Conservation (phyloP, 2,329 filamentous ascomycete species). For the Colletotrichum tamarilloi region DNA sequence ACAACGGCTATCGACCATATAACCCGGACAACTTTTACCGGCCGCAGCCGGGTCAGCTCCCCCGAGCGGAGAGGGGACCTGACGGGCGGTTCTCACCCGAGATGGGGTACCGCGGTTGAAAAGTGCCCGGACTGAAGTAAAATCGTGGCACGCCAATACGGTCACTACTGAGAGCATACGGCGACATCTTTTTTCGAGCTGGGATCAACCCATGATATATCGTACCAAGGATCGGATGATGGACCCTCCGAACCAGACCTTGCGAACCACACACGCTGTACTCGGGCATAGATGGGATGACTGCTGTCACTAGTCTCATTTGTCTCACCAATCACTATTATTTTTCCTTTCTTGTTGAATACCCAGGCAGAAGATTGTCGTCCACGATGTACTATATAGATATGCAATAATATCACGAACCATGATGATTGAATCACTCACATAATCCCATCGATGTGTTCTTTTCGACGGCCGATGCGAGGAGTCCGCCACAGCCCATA, state of each 20-base stretch:
- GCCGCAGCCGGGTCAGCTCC: slow-evolving; percentile 18
- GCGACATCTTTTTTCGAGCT: not conserved
- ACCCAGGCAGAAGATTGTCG: not conserved
- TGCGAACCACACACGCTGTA: not conserved
- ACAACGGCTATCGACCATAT: slow-evolving; percentile 26
- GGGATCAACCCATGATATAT: not conserved
- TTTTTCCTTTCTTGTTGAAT: not conserved
- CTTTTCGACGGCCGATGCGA: not conserved
- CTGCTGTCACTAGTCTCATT: not conserved
- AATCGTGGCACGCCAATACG: not conserved
- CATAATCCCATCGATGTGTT: not conserved
- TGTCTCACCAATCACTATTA: not conserved
- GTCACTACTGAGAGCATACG: not conserved
- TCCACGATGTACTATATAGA: not conserved
- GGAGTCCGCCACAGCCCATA: not conserved
- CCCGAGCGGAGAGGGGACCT: slow-evolving; percentile 27
- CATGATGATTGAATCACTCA: not conserved
- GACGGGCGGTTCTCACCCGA: slow-evolving; percentile 26
- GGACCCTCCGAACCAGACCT: not conserved
- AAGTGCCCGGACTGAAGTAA: not conserved
- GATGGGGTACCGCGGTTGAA: not conserved
- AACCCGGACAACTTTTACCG: slow-evolving; percentile 13
- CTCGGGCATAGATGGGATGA: not conserved
- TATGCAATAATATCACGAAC: not conserved
- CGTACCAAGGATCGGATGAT: not conserved